Percentiles rank a stretch among this genome's conserved stretches.
These are phyloP conservation scores for Ustilago hordei DNA, from an alignment of 1,284 basidiomycete genomes.

Conservation along the genomic window DNA sequence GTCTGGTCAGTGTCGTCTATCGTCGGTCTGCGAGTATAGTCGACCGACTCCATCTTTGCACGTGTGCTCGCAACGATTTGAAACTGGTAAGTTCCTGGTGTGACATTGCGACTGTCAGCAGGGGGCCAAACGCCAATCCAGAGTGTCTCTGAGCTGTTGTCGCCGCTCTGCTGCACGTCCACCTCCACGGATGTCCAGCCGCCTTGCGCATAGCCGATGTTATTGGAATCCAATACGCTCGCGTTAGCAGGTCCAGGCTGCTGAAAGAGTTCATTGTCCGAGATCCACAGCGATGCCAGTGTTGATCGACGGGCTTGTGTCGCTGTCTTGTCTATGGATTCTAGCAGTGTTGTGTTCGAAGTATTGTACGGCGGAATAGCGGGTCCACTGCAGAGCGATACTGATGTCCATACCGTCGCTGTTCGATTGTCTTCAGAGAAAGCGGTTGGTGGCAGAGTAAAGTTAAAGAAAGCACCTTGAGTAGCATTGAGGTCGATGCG, in stretches of 20 bases:
- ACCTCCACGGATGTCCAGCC: slow-evolving; percentile 53
- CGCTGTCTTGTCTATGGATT: slow-evolving; percentile 36
- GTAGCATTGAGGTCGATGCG: slow-evolving; percentile 35
- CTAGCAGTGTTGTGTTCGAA: slow-evolving; percentile 54
- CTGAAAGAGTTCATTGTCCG: slow-evolving; percentile 31
- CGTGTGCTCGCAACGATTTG: slow-evolving; percentile 48
- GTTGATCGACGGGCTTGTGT: slow-evolving; percentile 52
- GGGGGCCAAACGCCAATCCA: slow-evolving; percentile 66
- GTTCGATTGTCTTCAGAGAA: slow-evolving; percentile 20
- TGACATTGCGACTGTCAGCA: slow-evolving; percentile 38
- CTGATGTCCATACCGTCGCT: slow-evolving; percentile 51
- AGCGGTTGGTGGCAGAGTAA: slow-evolving; percentile 37
- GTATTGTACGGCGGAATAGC: slow-evolving; percentile 61
- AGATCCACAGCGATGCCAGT: slow-evolving; percentile 57
- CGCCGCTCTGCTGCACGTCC: slow-evolving; percentile 23
- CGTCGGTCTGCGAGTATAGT: slow-evolving; percentile 34
- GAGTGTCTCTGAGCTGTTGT: slow-evolving; percentile 48
- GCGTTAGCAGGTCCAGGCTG: slow-evolving; percentile 54
- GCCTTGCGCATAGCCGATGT: slow-evolving; percentile 55
- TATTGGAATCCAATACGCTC: slow-evolving; percentile 26
- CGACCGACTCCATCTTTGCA: slow-evolving; percentile 54
- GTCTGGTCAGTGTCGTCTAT: slow-evolving; percentile 68
- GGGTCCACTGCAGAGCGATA: slow-evolving; percentile 63
- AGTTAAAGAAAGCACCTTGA: slow-evolving; percentile 53
- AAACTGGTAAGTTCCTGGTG: slow-evolving; percentile 46